phyloP scores from a whole-genome alignment of 768 basidiomycete species.

The Tephrocybe sp. region DNA sequence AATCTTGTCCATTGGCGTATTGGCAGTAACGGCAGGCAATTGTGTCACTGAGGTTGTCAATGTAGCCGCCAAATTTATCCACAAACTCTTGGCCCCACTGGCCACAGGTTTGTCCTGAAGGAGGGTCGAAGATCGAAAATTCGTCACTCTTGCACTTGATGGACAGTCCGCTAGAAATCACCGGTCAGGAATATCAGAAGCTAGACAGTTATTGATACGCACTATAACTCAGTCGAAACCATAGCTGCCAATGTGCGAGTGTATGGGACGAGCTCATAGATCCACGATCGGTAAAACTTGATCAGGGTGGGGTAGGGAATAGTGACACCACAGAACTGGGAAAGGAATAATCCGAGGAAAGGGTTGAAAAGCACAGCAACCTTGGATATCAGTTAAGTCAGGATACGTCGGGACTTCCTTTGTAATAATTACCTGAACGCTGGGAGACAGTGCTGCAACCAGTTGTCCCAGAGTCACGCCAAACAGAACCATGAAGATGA shows the following conservation, averaged over 20 bases:
- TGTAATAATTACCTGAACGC: constrained; percentile 51
- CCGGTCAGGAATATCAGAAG: constrained; percentile 6
- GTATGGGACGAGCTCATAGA: constrained; percentile 73
- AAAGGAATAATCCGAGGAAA: constrained; percentile 62
- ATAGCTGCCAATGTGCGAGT: constrained; percentile 74
- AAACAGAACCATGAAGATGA: constrained; percentile 66
- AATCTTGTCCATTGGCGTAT: constrained; percentile 67
- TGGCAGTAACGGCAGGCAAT: constrained; percentile 72
- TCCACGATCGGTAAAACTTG: constrained; percentile 74
- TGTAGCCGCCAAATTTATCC: constrained; percentile 63
- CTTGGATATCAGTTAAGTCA: constrained; percentile 24
- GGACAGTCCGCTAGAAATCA: constrained; percentile 49
- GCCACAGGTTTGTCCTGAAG: constrained; percentile 68
- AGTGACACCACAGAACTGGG: constrained; percentile 80
- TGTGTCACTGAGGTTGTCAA: constrained; percentile 65
- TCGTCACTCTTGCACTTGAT: constrained; percentile 70
- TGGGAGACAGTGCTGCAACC: constrained; percentile 74
- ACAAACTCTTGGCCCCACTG: constrained; percentile 75
- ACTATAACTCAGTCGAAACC: constrained; percentile 78
- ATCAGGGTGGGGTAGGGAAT: constrained; percentile 66
- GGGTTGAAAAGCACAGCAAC: constrained; percentile 83
- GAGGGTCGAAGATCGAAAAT: constrained; percentile 71
- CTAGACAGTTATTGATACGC: constrained; percentile 20
- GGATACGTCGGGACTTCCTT: constrained; percentile 21
- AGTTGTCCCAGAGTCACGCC: constrained; percentile 73